Evolutionary conservation across 768 basidiomycete genomes (phyloP), one percentile per base, ranked within the genome.

Genomic region (Mrakia frigida): DNA sequence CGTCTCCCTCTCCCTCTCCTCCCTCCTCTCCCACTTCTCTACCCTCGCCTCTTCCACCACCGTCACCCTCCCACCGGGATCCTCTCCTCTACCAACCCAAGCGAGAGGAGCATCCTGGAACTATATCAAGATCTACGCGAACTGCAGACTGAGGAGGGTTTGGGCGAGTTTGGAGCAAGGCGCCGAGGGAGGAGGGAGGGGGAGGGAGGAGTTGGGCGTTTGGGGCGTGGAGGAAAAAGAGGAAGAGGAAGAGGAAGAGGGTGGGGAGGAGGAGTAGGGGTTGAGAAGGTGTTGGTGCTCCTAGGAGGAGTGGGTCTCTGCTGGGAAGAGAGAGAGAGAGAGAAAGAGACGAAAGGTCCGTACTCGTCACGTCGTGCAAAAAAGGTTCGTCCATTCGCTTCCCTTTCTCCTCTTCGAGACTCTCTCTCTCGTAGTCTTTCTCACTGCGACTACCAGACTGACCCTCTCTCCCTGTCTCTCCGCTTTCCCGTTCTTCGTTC

Each of bases 111-210:
- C 74, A 23, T 59, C 90, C 84, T 85, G 90, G 65, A 86, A 88
- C n/a, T 90, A 88, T 80, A 85, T 92, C 79, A 90, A 89, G 81
- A 87, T 93, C 63, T 90, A 92, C 81, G 91, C 91, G 31, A 91
- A 87, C 52, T 93, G 92, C 83, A 87, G 91, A 52, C 83, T 93
- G 79, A 85, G 90, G 78, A 85, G 92, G 81, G 88, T 93, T 39
- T 93, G 92, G 91, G 88, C 92, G 82, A 50, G 61, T 25, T 11
- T 50, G 21, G 67, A 69, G 35, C 74, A 65, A 21, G 56, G 28
- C 5, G 35, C 21, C 7, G 74, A 52, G 46, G 41, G 25, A 28
- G 61, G 61, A 31, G 53, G 37, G 25, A 56, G 35, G 6, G 74
- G 67, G 25, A 60, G 28, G 37, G 74, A 75, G 74, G 74, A 75